phyloP scores from a whole-genome alignment of 2,329 filamentous ascomycete species.

The Didymella segeticola region DNA sequence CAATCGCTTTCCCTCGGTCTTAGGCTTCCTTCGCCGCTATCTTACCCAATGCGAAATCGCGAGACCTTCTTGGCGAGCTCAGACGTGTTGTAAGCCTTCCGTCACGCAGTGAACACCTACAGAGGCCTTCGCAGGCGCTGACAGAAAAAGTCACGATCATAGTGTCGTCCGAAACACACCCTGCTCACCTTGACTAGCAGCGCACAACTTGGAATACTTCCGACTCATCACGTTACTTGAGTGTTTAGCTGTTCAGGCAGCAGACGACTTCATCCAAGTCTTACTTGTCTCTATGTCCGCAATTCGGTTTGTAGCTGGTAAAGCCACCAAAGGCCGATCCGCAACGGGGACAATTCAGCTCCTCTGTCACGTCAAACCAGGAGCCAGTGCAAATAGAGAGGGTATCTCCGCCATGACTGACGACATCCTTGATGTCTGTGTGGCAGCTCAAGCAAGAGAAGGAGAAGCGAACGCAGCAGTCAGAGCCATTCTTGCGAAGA shows the following conservation, averaged over 20 bases:
- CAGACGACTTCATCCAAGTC: neutral
- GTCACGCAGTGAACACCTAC: neutral
- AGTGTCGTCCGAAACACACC: neutral
- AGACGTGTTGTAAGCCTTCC: constrained; percentile 4
- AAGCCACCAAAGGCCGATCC: constrained; percentile 23
- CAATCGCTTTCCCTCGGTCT: constrained; percentile 18
- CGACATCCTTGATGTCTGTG: constrained; percentile 67
- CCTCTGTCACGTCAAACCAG: constrained; percentile 72
- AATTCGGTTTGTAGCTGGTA: constrained; percentile 39
- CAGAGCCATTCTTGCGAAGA: constrained; percentile 66
- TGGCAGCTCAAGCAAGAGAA: constrained; percentile 69
- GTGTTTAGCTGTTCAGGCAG: neutral
- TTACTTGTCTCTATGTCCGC: constrained; percentile 16
- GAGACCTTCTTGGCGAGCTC: constrained; percentile 3
- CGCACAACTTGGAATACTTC: neutral
- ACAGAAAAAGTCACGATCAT: neutral
- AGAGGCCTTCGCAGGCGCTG: neutral
- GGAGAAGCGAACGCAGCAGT: constrained; percentile 75
- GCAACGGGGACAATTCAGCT: constrained; percentile 57
- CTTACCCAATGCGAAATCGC: constrained; percentile 9
- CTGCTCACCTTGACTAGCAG: too few species aligned
- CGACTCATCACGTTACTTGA: neutral
- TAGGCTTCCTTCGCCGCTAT: neutral
- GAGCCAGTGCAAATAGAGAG: constrained; percentile 66
- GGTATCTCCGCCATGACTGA: constrained; percentile 65